Evolutionary conservation across 352 stramenopile genomes (phyloP).

Genomic region (Pythium vanterpoolii): DNA sequence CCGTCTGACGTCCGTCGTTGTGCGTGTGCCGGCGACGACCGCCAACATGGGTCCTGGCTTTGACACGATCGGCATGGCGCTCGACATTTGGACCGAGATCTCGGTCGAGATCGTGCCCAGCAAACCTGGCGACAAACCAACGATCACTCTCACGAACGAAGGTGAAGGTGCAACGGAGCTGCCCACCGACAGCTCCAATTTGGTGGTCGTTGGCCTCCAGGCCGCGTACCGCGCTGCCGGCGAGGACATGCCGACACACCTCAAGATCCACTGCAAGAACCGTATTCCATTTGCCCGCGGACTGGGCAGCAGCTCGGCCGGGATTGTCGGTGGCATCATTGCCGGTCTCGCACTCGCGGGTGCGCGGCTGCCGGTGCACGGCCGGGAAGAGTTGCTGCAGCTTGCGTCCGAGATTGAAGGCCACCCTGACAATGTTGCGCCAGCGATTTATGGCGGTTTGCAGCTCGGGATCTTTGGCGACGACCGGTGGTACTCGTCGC

Average conservation of each 20-base stretch:
- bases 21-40: constrained; percentile 97
- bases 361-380: constrained; percentile 87
- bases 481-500: constrained; percentile 96
- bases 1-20: constrained; percentile 89
- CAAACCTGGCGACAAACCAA: constrained; percentile 24
- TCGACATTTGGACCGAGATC: constrained; percentile 99
- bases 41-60: constrained; percentile 98
- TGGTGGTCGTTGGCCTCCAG: constrained; percentile 92
- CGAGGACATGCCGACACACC: constrained; percentile 89
- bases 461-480: constrained; percentile 95
- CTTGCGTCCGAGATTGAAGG: constrained; percentile 97
- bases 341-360: constrained; percentile 96
- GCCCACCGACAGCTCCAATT: constrained; percentile 88
- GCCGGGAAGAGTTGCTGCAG: constrained; percentile 95
- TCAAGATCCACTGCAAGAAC: constrained; percentile 98
- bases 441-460: constrained; percentile 98
- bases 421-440: constrained; percentile 99
- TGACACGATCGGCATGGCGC: constrained; percentile 97
- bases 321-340: constrained; percentile 99
- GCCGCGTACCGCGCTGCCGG: constrained; percentile 94
- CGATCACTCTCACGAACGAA: constrained; percentile 96
- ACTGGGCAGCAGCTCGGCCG: constrained; percentile 95
- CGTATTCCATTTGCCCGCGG: constrained; percentile 96
- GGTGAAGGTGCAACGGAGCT: constrained; percentile 95
- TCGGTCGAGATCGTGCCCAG: constrained; percentile 87